phyloP scores from a whole-genome alignment of 108 stramenopile species.

The Conticribra weissflogii region DNA sequence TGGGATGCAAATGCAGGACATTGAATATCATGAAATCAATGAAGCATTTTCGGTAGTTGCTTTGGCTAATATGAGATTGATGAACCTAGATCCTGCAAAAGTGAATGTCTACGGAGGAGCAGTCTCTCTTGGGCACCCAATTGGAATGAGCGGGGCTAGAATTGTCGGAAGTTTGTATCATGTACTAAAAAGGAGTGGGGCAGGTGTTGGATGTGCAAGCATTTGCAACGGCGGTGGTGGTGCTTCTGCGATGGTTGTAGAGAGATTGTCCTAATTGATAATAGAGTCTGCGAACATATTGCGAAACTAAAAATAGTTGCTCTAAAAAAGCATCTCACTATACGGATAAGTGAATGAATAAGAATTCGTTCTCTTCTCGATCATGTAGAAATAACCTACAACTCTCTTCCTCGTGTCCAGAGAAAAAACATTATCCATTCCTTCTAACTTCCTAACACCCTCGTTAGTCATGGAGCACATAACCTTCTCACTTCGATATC shows the following conservation, averaged over 20 bases:
- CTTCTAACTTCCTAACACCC: too few species aligned
- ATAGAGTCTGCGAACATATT: too few species aligned
- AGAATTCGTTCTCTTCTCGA: too few species aligned
- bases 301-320: background rate
- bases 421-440: too few species aligned
- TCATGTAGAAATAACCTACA: too few species aligned
- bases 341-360: background rate
- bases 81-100: conserved; percentile 73
- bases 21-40: conserved; percentile 97
- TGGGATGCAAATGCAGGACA: conserved; percentile 73
- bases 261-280: conserved; percentile 81
- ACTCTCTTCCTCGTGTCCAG: too few species aligned
- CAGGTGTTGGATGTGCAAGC: conserved; percentile 89
- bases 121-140: conserved; percentile 95
- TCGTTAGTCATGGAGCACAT: too few species aligned
- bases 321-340: background rate
- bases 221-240: conserved; percentile 99
- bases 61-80: conserved; percentile 85
- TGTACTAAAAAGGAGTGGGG: conserved; percentile 88
- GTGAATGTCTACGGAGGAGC: conserved; percentile 97
- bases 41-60: conserved; percentile 98
- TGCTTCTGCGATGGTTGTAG: conserved; percentile 94
- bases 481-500: too few species aligned
- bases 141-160: conserved; percentile 93
- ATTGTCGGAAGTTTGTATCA: conserved; percentile 90